Evolutionary conservation across 1,284 basidiomycete species (phyloP).

Genomic region (Ceratobasidium sp.): DNA sequence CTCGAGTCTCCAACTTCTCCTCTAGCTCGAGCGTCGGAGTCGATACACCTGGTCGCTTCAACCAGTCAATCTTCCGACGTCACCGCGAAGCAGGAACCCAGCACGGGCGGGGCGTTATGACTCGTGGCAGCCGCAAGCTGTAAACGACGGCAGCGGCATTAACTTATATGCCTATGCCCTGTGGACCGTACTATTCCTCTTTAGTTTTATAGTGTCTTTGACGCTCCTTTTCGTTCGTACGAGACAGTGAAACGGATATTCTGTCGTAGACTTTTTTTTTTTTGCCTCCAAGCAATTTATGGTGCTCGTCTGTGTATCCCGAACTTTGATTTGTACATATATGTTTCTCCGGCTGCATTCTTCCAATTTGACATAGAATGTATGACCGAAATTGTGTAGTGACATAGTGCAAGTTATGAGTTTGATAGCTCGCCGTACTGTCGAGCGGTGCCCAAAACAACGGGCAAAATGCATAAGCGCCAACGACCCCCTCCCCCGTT

Average conservation of each 20-base stretch:
- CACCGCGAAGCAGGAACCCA: not conserved
- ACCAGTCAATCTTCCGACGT: not conserved
- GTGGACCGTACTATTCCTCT: constrained; percentile 1
- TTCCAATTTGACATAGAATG: no score
- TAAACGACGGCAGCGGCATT: not conserved
- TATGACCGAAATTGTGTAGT: no score
- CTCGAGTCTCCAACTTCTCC: not conserved
- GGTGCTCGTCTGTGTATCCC: not conserved
- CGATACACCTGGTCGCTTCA: not conserved
- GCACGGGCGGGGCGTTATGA: constrained; percentile 2
- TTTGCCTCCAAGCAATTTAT: no score
- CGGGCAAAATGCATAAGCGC: no score
- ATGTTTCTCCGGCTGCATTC: no score
- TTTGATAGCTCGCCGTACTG: no score
- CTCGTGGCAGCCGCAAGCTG: constrained; percentile 15
- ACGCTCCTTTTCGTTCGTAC: not conserved
- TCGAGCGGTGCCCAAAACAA: no score
- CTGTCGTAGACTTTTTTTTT: not conserved
- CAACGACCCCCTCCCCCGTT: no score
- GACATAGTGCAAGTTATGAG: no score
- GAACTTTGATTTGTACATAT: not conserved
- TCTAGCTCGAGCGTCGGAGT: not conserved
- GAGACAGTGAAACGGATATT: not conserved
- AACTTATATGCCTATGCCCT: constrained; percentile 23
- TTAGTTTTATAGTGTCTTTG: not conserved